Evolutionary conservation across 768 basidiomycete genomes (phyloP).

Genomic region (Boletellus emodensis): DNA sequence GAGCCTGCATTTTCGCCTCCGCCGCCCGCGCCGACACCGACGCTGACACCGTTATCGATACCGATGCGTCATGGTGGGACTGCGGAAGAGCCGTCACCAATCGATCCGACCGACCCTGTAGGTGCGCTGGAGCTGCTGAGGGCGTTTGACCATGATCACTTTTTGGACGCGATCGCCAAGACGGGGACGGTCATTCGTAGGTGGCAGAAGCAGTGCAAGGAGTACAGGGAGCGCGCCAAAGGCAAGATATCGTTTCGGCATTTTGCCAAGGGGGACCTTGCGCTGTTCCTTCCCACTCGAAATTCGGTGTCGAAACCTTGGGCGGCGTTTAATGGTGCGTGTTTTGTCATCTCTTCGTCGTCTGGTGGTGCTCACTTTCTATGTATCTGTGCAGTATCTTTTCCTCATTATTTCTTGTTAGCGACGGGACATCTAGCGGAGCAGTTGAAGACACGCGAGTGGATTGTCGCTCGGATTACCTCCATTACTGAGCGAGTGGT

Average conservation of each 20-base stretch:
- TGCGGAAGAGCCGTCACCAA: conserved; percentile 61
- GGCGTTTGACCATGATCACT: conserved; percentile 79
- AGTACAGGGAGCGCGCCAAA: conserved; percentile 91
- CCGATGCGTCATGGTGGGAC: conserved; percentile 49
- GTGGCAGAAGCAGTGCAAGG: conserved; percentile 97
- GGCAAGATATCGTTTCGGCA: conserved; percentile 96
- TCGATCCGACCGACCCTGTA: conserved; percentile 73
- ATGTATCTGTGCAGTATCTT: conserved; percentile 59
- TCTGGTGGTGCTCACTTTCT: background rate
- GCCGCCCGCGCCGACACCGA: background rate
- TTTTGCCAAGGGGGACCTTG: conserved; percentile 92
- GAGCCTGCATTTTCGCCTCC: conserved; percentile 50
- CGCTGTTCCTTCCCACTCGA: conserved; percentile 91
- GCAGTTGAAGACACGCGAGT: conserved; percentile 86
- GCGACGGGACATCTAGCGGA: conserved; percentile 83
- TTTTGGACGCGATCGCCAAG: conserved; percentile 78
- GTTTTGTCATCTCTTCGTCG: background rate
- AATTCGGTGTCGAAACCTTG: conserved; percentile 93
- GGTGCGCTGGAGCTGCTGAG: conserved; percentile 66
- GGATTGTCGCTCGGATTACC: conserved; percentile 92
- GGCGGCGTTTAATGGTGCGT: conserved; percentile 96
- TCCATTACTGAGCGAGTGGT: conserved; percentile 84
- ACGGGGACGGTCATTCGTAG: conserved; percentile 86
- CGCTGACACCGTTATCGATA: conserved; percentile 5
- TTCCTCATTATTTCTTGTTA: conserved; percentile 96